Evolutionary conservation across 129 eudicot genomes (phyloP).

Genomic region (Flaveria trinervia): DNA sequence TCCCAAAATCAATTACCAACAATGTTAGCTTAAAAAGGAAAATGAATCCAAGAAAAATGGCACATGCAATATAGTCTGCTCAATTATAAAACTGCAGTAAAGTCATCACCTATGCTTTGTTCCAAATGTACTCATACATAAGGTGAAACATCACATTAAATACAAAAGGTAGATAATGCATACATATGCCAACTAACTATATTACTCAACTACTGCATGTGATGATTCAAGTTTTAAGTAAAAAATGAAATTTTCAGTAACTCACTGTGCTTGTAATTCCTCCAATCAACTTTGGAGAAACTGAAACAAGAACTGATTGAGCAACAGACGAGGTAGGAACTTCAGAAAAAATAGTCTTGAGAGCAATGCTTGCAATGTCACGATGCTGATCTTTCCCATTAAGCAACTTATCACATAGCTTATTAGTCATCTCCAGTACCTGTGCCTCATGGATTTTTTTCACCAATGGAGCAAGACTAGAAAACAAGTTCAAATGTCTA

Average conservation of each 20-base stretch:
- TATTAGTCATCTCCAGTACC: conserved; percentile 79
- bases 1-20: neutral
- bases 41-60: neutral
- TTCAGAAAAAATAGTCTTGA: conserved; percentile 93
- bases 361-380: conserved; percentile 95
- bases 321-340: conserved; percentile 71
- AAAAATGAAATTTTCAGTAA: conserved; percentile 24
- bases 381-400: conserved; percentile 96
- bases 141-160: neutral
- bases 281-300: conserved; percentile 75
- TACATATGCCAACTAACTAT: conserved; percentile 17
- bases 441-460: conserved; percentile 78
- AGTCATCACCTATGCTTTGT: conserved; percentile 9
- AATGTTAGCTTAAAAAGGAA: neutral
- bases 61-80: neutral
- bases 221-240: conserved; percentile 13
- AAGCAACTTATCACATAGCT: conserved; percentile 83
- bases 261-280: conserved; percentile 85
- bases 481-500: conserved; percentile 28
- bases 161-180: no score
- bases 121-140: conserved; percentile 3
- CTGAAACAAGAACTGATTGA: conserved; percentile 73
- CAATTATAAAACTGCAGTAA: neutral
- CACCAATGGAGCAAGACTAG: conserved; percentile 89
- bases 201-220: conserved; percentile 4